Evolutionary conservation across 495 filamentous ascomycete species (phyloP).

Genomic region (Delitschia confertaspora): DNA sequence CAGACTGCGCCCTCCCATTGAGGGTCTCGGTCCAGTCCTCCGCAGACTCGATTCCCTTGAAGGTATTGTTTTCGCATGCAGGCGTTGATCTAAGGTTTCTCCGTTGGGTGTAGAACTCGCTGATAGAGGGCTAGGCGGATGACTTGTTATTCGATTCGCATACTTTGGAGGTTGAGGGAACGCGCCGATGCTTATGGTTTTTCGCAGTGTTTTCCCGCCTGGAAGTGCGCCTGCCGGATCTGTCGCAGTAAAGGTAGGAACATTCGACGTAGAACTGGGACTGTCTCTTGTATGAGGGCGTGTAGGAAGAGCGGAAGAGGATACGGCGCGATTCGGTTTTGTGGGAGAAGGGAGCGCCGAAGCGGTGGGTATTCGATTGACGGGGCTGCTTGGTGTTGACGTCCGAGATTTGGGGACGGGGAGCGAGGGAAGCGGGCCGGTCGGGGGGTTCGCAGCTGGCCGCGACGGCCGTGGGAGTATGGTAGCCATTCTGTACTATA

Average conservation of each 20-base stretch:
- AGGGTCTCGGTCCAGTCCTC: constrained; percentile 18
- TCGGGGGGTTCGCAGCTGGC: constrained; percentile 54
- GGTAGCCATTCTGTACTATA: constrained; percentile 51
- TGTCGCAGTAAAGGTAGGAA: constrained; percentile 23
- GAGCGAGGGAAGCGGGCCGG: constrained; percentile 57
- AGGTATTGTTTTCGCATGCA: constrained; percentile 19
- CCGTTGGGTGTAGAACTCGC: constrained; percentile 30
- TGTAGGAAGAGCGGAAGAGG: constrained; percentile 23
- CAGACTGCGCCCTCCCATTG: constrained; percentile 14
- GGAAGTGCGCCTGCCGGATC: constrained; percentile 34
- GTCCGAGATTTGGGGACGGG: constrained; percentile 64
- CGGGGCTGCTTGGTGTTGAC: constrained; percentile 39
- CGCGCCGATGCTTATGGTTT: constrained; percentile 80
- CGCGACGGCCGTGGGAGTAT: constrained; percentile 57
- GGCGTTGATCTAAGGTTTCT: constrained; percentile 25
- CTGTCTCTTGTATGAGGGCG: constrained; percentile 12
- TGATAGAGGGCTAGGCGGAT: constrained; percentile 53
- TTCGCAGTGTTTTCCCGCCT: constrained; percentile 59
- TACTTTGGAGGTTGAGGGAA: constrained; percentile 83
- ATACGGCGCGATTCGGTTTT: constrained; percentile 17
- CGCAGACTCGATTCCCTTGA: constrained; percentile 34
- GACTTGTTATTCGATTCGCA: constrained; percentile 44
- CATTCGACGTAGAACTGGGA: constrained; percentile 27
- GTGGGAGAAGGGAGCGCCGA: constrained; percentile 22
- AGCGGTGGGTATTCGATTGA: constrained; percentile 38